Conservation (phyloP, 2,329 filamentous ascomycete genomes). For the Tolypocladium amazonense region DNA sequence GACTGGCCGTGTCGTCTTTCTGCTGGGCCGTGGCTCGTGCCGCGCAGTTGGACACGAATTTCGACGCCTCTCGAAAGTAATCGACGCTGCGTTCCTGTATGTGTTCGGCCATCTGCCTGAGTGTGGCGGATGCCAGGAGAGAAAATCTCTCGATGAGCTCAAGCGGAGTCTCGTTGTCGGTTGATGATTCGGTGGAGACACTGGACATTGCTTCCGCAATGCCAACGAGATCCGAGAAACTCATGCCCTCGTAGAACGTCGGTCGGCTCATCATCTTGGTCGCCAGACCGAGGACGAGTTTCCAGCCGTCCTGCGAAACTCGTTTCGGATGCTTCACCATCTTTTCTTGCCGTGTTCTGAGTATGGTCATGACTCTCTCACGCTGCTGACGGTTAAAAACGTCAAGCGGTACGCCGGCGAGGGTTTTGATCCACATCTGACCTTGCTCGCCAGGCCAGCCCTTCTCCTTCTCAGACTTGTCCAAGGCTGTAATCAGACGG, state of each 20-base stretch:
- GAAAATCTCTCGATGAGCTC: constrained; percentile 23
- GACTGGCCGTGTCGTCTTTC: background rate
- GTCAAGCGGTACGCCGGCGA: constrained; percentile 26
- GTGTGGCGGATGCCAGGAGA: constrained; percentile 17
- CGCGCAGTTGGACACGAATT: constrained; percentile 15
- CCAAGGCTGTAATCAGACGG: constrained; percentile 17
- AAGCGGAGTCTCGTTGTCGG: constrained; percentile 13
- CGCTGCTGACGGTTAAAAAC: constrained; percentile 30
- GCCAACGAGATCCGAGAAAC: constrained; percentile 24
- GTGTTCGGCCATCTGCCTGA: constrained; percentile 33
- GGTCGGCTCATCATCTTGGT: constrained; percentile 39
- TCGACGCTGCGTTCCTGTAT: constrained; percentile 29
- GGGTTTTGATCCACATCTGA: constrained; percentile 17
- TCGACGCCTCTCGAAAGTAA: constrained; percentile 23
- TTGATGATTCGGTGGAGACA: constrained; percentile 12
- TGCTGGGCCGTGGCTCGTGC: constrained; percentile 1
- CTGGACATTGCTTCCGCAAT: constrained; percentile 21
- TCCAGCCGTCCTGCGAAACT: constrained; percentile 20
- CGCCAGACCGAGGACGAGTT: constrained; percentile 31
- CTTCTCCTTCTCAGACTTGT: constrained; percentile 17
- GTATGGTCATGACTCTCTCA: constrained; percentile 28
- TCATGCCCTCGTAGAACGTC: constrained; percentile 38
- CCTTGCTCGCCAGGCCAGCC: constrained; percentile 18
- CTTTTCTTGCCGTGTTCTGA: constrained; percentile 16
- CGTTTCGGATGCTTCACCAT: constrained; percentile 14